Evolutionary conservation across 106 monocot genomes (phyloP).

Genomic region (Phalaenopsis equestris): DNA sequence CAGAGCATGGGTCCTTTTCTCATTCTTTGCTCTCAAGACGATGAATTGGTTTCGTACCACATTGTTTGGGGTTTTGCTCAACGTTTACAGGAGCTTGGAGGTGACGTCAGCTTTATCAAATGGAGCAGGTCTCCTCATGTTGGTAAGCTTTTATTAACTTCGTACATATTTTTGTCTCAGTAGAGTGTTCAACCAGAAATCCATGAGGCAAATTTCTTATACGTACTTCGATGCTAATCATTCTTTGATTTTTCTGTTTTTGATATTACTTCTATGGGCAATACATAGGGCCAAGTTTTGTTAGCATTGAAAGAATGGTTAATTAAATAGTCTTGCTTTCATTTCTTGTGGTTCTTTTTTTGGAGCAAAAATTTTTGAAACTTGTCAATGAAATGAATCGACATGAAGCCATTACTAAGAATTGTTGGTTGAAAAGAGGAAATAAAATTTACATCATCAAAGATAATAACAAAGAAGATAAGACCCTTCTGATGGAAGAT

Average conservation of each 20-base stretch:
- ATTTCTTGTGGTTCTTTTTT: no score
- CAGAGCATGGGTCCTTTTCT: slow-evolving; percentile 66
- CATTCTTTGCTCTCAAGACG: slow-evolving; percentile 69
- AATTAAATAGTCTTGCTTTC: no score
- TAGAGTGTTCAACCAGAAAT: neutral
- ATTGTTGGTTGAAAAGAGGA: no score
- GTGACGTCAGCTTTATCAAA: slow-evolving; percentile 66
- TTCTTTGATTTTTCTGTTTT: neutral
- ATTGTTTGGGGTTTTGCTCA: slow-evolving; percentile 51
- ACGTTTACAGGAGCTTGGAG: slow-evolving; percentile 49
- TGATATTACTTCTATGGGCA: neutral
- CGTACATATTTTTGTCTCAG: neutral
- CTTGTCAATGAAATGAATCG: no score
- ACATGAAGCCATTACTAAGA: no score
- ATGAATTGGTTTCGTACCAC: slow-evolving; percentile 46
- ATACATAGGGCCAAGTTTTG: no score
- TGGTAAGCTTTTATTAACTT: slow-evolving; percentile 25
- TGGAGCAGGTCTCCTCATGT: slow-evolving; percentile 57
- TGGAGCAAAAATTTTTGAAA: no score
- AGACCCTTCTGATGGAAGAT: no score
- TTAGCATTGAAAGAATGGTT: no score
- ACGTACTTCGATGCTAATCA: neutral
- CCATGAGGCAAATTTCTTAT: neutral
- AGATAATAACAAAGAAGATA: no score
- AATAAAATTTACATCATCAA: no score